Evolutionary conservation across 805 yeast species (phyloP), one percentile per base, ranked within the genome.

Genomic region (Yamadazyma laniorum): DNA sequence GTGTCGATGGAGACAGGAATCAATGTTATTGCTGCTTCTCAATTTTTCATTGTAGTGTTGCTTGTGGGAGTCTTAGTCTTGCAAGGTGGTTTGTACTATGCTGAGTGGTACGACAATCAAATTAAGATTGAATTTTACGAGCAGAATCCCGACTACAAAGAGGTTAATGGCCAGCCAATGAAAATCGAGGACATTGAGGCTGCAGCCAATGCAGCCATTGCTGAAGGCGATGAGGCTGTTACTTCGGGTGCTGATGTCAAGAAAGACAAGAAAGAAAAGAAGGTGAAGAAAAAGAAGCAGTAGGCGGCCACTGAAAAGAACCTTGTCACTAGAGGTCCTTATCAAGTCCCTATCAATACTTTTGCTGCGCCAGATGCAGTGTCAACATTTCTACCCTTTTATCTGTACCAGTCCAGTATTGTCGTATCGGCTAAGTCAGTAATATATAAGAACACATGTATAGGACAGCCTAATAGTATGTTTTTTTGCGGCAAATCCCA

Each of bases 61-160:
- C 67, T 90, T 36, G 56, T 78, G 16, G 97, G 96, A 48, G 85
- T 89, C n/a, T 63, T 89, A 29, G 71, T 85, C 7, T 74, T 93
- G 50, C 98, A 93, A 67, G 80, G 77, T 37, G 97, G 97, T 25
- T 74, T 91, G 54, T 87, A 85, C 76, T 91, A 85, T 65, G 95
- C 95, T 21, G 78, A 77, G 51, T 73, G 79, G 75, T 84, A 80
- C 40, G 73, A 69, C 49, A 44, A 43, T 26, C 53, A 57, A 43
- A 49, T 64, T 40, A 63, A 57, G 47, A 48, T 37, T 22, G 64
- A 64, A 34, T 69, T 66, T 38, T 54, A 45, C 22, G 55, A 46
- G 40, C 44, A 50, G 39, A 62, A 63, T 36, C 63, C 58, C 12
- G 57, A 40, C 29, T 40, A 40, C 33, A 35, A 35, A 23, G 42